Percentiles rank a stretch among this genome's conserved stretches.
Conservation (phyloP, 2,329 filamentous ascomycete genomes). For the Gremmenia infestans region DNA sequence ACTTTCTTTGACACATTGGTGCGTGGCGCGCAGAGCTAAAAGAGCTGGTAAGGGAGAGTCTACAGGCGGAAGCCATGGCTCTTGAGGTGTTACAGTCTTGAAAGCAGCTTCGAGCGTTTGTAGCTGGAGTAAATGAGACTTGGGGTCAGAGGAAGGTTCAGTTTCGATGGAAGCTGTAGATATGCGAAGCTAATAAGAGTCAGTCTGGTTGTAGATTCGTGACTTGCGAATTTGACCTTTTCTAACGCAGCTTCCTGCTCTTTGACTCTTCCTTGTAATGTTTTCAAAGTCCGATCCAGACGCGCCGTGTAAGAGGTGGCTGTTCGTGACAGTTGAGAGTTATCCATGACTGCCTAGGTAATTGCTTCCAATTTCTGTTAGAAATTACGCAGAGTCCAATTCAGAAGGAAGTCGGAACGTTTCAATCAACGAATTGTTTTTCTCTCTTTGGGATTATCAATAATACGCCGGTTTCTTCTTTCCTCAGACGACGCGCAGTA, state of each 20-base stretch:
- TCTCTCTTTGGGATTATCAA: neutral
- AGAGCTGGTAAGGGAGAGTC: slow-evolving; percentile 67
- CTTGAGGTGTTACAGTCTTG: slow-evolving; percentile 52
- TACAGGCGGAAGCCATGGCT: slow-evolving; percentile 61
- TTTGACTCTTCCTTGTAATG: slow-evolving; percentile 55
- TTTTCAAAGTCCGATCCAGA: slow-evolving; percentile 62
- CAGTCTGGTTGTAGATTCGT: neutral
- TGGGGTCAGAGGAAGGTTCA: slow-evolving; percentile 30
- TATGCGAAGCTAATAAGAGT: slow-evolving; percentile 25
- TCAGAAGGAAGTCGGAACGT: neutral
- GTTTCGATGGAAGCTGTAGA: slow-evolving; percentile 20
- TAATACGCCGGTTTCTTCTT: neutral
- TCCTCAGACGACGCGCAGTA: neutral
- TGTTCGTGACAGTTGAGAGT: slow-evolving; percentile 25
- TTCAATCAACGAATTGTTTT: neutral
- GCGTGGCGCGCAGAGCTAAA: slow-evolving; percentile 63
- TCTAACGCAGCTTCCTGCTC: slow-evolving; percentile 49
- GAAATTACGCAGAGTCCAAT: neutral
- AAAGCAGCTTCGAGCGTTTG: slow-evolving; percentile 59
- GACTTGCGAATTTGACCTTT: slow-evolving; percentile 34
- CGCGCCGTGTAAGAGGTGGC: slow-evolving; percentile 44
- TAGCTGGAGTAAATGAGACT: slow-evolving; percentile 40
- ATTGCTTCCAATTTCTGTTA: too few relatives aligned
- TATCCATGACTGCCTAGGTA: slow-evolving; percentile 5
- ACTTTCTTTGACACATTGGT: slow-evolving; percentile 59